Conservation (phyloP, 306 rosid species). For the Senna siamea region DNA sequence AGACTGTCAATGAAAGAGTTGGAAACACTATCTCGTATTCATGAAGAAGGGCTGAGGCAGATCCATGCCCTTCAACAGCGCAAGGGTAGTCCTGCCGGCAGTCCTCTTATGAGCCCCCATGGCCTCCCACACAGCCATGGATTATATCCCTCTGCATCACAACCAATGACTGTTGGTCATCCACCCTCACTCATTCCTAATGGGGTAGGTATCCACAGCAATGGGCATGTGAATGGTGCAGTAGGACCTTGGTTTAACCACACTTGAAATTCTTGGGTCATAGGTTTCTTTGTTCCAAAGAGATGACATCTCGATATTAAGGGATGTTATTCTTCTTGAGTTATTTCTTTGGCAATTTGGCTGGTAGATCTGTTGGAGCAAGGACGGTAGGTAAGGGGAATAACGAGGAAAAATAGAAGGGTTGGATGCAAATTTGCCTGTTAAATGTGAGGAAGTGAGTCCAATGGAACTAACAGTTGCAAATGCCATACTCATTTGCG, state of each 20-base stretch:
- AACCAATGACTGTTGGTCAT: conserved; percentile 63
- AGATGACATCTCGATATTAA: conserved; percentile 37
- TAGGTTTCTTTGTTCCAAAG: conserved; percentile 22
- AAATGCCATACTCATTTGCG: conserved; percentile 65
- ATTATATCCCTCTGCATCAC: conserved; percentile 67
- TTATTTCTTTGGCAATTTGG: conserved; percentile 67
- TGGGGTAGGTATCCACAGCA: conserved; percentile 85
- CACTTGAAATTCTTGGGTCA: conserved; percentile 55
- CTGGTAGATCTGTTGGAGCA: conserved; percentile 70
- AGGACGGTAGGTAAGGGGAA: conserved; percentile 36
- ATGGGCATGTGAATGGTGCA: conserved; percentile 91
- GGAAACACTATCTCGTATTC: conserved; percentile 87
- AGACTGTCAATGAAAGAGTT: conserved; percentile 93
- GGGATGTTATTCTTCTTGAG: conserved; percentile 45
- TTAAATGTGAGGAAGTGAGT: conserved; percentile 37
- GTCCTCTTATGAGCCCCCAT: conserved; percentile 84
- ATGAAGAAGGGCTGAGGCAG: conserved; percentile 96
- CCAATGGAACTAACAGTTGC: conserved; percentile 73
- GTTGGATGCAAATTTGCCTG: conserved; percentile 40
- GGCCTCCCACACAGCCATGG: conserved; percentile 75
- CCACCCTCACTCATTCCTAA: conserved; percentile 76
- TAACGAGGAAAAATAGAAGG: conserved; percentile 28
- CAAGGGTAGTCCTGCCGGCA: conserved; percentile 76
- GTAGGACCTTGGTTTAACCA: conserved; percentile 96
- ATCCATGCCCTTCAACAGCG: conserved; percentile 91